A percentile compares a stretch with the other conserved stretches of the same genome.
phyloP scores from a whole-genome alignment of 176 grass and related monocot genomes.

The Aegilops sharonensis region DNA sequence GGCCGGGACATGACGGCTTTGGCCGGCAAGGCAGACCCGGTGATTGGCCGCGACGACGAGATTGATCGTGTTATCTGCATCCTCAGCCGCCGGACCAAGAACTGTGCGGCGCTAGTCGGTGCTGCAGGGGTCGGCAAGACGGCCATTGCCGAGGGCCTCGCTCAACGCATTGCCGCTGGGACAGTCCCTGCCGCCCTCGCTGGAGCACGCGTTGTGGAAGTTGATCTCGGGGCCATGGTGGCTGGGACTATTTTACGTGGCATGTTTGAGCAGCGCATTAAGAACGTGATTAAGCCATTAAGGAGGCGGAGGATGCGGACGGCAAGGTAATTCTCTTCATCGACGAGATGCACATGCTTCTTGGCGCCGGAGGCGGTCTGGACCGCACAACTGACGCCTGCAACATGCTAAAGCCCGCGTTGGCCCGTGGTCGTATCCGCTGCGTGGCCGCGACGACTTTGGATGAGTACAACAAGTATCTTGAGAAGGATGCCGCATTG shows the following conservation, averaged over 20 bases:
- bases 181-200: neutral
- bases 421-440: conserved; percentile 33
- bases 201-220: neutral
- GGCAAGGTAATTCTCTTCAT: neutral
- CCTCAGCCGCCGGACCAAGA: conserved; percentile 10
- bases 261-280: conserved; percentile 1
- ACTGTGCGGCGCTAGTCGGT: neutral
- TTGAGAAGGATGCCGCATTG: conserved; percentile 30
- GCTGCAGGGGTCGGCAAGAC: conserved; percentile 12
- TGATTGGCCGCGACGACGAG: conserved; percentile 13
- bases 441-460: conserved; percentile 28
- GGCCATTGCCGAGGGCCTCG: neutral
- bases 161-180: neutral
- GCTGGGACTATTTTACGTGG: neutral
- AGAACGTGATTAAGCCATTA: neutral
- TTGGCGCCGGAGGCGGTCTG: neutral
- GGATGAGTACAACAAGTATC: conserved; percentile 23
- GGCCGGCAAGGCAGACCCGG: neutral
- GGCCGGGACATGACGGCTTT: conserved; percentile 9
- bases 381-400: neutral
- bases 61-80: conserved; percentile 3
- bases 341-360: neutral
- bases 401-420: conserved; percentile 31
- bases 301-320: neutral
- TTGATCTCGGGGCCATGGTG: conserved; percentile 4